Evolutionary conservation across 1,284 basidiomycete species (phyloP), one percentile per base, ranked within the genome.

Genomic region (Acaromyces ingoldii): DNA sequence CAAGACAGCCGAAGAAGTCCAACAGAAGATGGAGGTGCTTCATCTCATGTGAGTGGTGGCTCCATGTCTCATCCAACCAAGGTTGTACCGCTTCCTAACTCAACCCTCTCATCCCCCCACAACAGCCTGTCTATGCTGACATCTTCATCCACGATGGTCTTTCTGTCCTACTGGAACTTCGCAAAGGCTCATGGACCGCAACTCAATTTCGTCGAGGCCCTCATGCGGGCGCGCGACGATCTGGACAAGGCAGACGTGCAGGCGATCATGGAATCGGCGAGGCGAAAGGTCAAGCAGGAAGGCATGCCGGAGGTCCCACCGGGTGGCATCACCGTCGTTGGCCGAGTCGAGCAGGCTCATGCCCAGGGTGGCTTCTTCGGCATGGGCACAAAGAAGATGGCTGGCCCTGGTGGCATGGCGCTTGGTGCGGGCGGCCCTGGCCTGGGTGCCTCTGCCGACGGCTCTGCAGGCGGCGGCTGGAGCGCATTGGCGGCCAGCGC

Each of bases 121-220:
- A 26, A 85, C 80, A 83, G 93, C 36, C 80, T 91, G 10, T 82
- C 85, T 4, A 82, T 99, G 76, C 78, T 98, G 28, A 87, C 89
- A 54, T 90, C 92, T 1, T 90, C 88, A 28, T 86, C 89, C 74
- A 89, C 90, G 61, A 85, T 98, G 80, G 86, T 89, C 2, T 96
- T 97, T 79, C 79, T 98, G 56, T 92, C 93, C 21, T 97, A 77
- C 66, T 77, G 89, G 88, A 82, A 84, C 10, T 98, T 99, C 76
- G 93, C 92, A n/a, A 90, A 91, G 70, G 83, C 87, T 15, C 88
- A 96, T 75, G 93, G 95, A 2, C 90, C 93, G 11, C 92, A 93
- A 65, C 81, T 97, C 29, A 81, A 83, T 2, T 98, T 97, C 71
- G 85, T 95, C 24, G 92, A 98, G 74, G 82, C 85, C 3, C 67